A percentile compares a stretch with the other conserved stretches of the same genome.
phyloP scores from a whole-genome alignment of 768 basidiomycete species.

The Crassisporium funariophilum region DNA sequence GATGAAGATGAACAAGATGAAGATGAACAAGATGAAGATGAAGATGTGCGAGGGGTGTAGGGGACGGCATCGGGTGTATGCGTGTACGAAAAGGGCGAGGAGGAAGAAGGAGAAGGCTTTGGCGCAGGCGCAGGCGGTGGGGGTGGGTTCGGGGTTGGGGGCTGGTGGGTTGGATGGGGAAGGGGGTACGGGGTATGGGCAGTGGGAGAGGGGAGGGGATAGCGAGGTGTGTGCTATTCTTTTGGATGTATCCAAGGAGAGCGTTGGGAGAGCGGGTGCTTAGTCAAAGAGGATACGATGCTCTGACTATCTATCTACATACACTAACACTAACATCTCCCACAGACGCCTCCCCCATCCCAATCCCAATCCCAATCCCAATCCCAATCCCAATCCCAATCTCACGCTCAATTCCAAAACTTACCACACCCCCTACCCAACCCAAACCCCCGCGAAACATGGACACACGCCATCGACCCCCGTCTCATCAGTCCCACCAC shows the following conservation, averaged over 20 bases:
- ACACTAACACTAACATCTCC: too few relatives aligned
- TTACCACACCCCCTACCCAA: not conserved
- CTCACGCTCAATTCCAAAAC: not conserved
- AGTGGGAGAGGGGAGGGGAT: too few relatives aligned
- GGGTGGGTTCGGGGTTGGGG: not conserved
- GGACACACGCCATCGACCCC: constrained; percentile 21
- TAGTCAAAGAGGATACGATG: too few relatives aligned
- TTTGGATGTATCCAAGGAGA: too few relatives aligned
- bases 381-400: constrained; percentile 1
- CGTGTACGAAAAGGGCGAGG: constrained; percentile 50
- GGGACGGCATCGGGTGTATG: constrained; percentile 51
- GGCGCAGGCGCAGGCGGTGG: constrained; percentile 7
- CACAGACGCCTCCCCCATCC: too few relatives aligned
- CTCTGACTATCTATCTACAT: too few relatives aligned
- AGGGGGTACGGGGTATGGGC: too few relatives aligned
- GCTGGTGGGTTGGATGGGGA: not conserved
- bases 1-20: too few relatives aligned
- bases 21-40: constrained; percentile 38
- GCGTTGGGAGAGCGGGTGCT: too few relatives aligned
- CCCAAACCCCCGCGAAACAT: not conserved
- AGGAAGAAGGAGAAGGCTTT: constrained; percentile 53
- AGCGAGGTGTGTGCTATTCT: too few relatives aligned
- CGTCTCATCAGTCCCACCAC: constrained; percentile 17
- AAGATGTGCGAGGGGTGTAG: constrained; percentile 60
- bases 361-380: too few relatives aligned